Conservation (phyloP, 768 basidiomycete species). For the Leccinum fibrillosum region DNA sequence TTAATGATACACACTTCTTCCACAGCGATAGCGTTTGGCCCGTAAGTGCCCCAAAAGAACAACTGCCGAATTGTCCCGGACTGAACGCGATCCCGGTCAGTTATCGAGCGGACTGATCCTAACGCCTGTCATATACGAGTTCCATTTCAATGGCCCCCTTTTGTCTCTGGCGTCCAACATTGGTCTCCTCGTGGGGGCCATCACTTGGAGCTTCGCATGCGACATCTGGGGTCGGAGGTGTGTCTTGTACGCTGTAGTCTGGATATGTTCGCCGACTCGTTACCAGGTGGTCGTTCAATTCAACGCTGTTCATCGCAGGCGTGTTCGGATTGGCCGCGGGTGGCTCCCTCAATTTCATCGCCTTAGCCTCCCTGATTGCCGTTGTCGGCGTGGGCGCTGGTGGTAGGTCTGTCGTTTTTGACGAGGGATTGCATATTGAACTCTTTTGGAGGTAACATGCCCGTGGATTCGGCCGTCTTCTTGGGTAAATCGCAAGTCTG, state of each 20-base stretch:
- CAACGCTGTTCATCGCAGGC: conserved; percentile 53
- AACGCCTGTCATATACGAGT: conserved; percentile 33
- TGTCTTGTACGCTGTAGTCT: conserved; percentile 3
- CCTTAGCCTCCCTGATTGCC: conserved; percentile 47
- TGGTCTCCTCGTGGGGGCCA: conserved; percentile 49
- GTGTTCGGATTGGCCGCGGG: conserved; percentile 52
- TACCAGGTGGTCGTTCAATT: conserved; percentile 49
- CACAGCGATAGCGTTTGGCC: conserved; percentile 39
- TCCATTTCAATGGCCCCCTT: conserved; percentile 44
- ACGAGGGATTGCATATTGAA: background rate
- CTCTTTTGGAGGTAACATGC: conserved; percentile 43
- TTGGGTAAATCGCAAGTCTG: conserved; percentile 32
- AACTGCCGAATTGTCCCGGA: background rate
- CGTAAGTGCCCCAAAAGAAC: conserved; percentile 19
- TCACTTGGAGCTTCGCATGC: conserved; percentile 47
- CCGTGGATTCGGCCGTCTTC: conserved; percentile 54
- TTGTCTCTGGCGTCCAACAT: conserved; percentile 50
- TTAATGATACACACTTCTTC: too few species aligned
- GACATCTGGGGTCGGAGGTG: conserved; percentile 51
- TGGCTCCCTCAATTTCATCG: conserved; percentile 43
- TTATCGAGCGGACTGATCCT: conserved; percentile 22
- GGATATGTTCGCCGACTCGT: background rate
- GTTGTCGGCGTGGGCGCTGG: conserved; percentile 48
- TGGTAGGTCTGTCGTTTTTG: conserved; percentile 22
- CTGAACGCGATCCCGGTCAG: conserved; percentile 21